Conservation (phyloP, 2,329 filamentous ascomycete genomes). For the Graphium sp. region DNA sequence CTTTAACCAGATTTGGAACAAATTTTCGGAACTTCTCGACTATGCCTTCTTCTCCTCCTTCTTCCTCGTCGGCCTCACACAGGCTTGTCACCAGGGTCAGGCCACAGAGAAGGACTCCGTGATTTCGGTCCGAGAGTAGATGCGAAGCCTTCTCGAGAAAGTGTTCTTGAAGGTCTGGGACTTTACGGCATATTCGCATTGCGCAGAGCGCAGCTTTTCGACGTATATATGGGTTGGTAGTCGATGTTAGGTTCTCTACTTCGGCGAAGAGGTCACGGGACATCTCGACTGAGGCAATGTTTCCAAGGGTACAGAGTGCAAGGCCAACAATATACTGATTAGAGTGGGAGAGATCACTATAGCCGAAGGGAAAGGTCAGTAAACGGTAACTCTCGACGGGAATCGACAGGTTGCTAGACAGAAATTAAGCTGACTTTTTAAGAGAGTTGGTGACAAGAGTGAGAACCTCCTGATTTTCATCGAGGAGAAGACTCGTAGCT, state of each 20-base stretch:
- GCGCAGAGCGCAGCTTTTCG: conserved; percentile 96
- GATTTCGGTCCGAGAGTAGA: conserved; percentile 81
- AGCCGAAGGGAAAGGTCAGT: background rate
- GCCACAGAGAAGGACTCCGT: conserved; percentile 85
- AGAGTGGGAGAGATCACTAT: conserved; percentile 82
- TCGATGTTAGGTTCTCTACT: conserved; percentile 81
- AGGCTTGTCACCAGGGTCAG: conserved; percentile 81
- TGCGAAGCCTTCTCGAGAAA: conserved; percentile 88
- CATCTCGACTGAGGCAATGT: conserved; percentile 97
- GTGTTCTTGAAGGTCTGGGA: conserved; percentile 92
- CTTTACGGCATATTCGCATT: conserved; percentile 97
- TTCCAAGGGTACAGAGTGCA: conserved; percentile 87
- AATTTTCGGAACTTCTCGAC: conserved; percentile 82
- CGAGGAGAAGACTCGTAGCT: conserved; percentile 86
- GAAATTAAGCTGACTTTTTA: conserved; percentile 55
- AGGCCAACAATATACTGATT: conserved; percentile 98
- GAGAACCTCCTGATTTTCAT: conserved; percentile 96
- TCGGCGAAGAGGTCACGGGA: conserved; percentile 92
- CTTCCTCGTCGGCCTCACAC: conserved; percentile 87
- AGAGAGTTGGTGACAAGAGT: conserved; percentile 95
- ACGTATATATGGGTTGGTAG: conserved; percentile 94
- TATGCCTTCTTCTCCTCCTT: conserved; percentile 76
- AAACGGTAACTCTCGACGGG: too few species aligned
- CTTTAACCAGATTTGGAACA: conserved; percentile 73
- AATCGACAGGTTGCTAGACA: background rate